Percentiles rank a stretch among this genome's conserved stretches.
phyloP scores from a whole-genome alignment of 2,329 filamentous ascomycete genomes.

The Xylaria sp. region DNA sequence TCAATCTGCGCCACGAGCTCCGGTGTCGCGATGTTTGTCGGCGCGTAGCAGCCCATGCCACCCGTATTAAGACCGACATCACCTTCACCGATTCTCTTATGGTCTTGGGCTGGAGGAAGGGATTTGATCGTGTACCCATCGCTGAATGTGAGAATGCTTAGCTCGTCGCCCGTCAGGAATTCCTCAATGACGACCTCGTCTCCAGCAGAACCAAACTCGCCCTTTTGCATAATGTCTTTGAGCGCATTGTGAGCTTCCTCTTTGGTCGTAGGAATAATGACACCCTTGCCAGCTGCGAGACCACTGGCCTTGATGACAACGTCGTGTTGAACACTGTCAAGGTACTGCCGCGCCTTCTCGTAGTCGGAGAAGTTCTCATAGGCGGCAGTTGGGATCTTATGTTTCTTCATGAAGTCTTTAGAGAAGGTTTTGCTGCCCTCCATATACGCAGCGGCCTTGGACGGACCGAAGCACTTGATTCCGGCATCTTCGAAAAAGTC shows the following conservation, averaged over 20 bases:
- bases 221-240: constrained; percentile 89
- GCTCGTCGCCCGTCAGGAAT: constrained; percentile 88
- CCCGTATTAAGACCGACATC: constrained; percentile 94
- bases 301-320: constrained; percentile 96
- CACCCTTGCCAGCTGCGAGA: constrained; percentile 93
- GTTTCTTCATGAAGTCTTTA: constrained; percentile 96
- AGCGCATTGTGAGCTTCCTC: constrained; percentile 85
- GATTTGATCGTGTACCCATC: constrained; percentile 87
- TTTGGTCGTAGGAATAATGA: constrained; percentile 85
- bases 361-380: constrained; percentile 91
- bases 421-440: constrained; percentile 97
- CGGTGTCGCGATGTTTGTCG: constrained; percentile 81
- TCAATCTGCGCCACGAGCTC: constrained; percentile 83
- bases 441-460: constrained; percentile 83
- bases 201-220: constrained; percentile 86
- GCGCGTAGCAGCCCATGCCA: constrained; percentile 97
- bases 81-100: constrained; percentile 93
- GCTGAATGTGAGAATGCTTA: constrained; percentile 90
- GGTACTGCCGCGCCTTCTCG: constrained; percentile 75
- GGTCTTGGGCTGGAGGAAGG: constrained; percentile 91
- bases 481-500: constrained; percentile 79
- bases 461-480: constrained; percentile 87
- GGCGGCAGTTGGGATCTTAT: constrained; percentile 88
- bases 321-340: constrained; percentile 75
- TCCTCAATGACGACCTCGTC: constrained; percentile 96